Evolutionary conservation across 768 basidiomycete genomes (phyloP), one percentile per base, ranked within the genome.

Genomic region (Calocybe gangraenosa): DNA sequence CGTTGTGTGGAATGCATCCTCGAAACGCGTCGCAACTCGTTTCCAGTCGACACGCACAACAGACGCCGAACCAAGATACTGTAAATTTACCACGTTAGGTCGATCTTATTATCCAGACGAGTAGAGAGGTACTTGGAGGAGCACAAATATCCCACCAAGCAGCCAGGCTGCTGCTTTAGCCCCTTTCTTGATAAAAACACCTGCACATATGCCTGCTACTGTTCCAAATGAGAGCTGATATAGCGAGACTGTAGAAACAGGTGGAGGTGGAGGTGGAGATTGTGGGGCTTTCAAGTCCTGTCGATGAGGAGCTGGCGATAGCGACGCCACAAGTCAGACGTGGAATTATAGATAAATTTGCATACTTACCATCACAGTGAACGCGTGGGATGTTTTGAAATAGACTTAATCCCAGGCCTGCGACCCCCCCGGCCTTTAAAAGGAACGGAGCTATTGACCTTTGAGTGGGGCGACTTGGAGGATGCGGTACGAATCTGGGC

Each of bases 161-260:
- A 87, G 60, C 66, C 92, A 93, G 0, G 93, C 95, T 9, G 84
- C 64, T 2, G 79, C 71, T 61, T 84, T 89, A 7, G 84, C 79
- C n/a, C 95, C 94, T 64, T 95, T 97, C 68, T 96, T 97, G 55
- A 95, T 72, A 59, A 98, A 98, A 0, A 98, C 75, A 0, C 95
- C 95, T 0, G 91, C 82, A 57, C 92, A 96, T 33, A 98, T 60
- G 0, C 95, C 95, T 45, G 83, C 79, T 0, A 88, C 82, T 3
- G 92, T 89, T 9, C 95, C 95, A 60, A 97, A 97, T 0, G 82
- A 73, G 20, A 98, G 78, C 53, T 95, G 85, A 58, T 85, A 85
- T 15, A 81, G 46, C 44, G 82, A 88, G n/a, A 96, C 71, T 0
- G 80, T 74, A n/a, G 92, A 92, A 36, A 65, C 53, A 1, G 87